Conservation (phyloP, 2,329 filamentous ascomycete genomes). For the Ustulina deusta region DNA sequence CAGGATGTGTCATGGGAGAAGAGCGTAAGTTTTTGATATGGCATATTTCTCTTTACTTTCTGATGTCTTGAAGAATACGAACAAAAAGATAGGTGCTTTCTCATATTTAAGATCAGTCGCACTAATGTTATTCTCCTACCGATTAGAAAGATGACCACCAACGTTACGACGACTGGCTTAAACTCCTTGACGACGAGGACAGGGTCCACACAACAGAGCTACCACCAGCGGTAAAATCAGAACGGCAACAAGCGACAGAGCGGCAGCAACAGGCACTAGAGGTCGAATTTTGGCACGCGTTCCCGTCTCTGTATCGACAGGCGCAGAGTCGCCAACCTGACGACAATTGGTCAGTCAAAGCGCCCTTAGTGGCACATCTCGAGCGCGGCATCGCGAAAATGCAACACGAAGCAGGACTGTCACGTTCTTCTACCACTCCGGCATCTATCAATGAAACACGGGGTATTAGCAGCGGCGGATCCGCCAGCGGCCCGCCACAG, state of each 20-base stretch:
- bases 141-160: conserved; percentile 50
- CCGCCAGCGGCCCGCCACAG: conserved; percentile 26
- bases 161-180: conserved; percentile 61
- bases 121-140: not conserved
- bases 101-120: not conserved
- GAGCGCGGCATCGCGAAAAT: conserved; percentile 61
- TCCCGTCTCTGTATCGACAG: conserved; percentile 61
- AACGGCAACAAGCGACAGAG: conserved; percentile 57
- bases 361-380: conserved; percentile 62
- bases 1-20: conserved; percentile 53
- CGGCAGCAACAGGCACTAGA: conserved; percentile 63
- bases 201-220: conserved; percentile 54
- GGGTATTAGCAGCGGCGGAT: conserved; percentile 25
- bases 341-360: conserved; percentile 59
- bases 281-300: conserved; percentile 60
- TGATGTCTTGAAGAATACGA: not conserved
- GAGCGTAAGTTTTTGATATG: conserved; percentile 46
- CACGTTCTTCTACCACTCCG: not conserved
- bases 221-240: conserved; percentile 54
- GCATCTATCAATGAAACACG: not conserved
- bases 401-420: conserved; percentile 49
- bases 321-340: conserved; percentile 51
- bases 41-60: not conserved
- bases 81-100: not conserved
- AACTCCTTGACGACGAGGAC: conserved; percentile 58